These are phyloP conservation scores for Fusarium zealandicum DNA, from an alignment of 2,329 filamentous ascomycete species.

Conservation along the genomic window DNA sequence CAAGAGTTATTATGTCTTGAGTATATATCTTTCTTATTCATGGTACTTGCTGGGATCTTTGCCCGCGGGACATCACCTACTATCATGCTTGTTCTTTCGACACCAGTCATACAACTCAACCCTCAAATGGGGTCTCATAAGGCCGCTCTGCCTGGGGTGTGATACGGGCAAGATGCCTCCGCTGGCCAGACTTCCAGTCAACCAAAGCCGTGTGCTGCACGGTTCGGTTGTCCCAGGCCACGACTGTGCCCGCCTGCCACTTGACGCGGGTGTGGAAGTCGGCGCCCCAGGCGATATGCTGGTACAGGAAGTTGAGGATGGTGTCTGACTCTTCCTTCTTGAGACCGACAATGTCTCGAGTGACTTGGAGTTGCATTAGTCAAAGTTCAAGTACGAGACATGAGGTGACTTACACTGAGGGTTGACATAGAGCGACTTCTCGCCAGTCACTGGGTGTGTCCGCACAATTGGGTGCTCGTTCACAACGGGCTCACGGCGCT, in stretches of 20 bases:
- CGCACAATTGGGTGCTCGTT: slow-evolving; percentile 80
- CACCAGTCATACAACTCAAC: slow-evolving; percentile 5
- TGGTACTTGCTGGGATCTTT: slow-evolving; percentile 13
- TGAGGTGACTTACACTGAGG: slow-evolving; percentile 71
- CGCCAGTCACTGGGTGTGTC: slow-evolving; percentile 82
- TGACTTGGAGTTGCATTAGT: slow-evolving; percentile 62
- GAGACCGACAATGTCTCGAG: slow-evolving; percentile 78
- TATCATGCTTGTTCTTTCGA: not conserved
- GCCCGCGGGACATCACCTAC: slow-evolving; percentile 1
- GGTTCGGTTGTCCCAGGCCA: slow-evolving; percentile 86
- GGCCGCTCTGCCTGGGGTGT: slow-evolving; percentile 83
- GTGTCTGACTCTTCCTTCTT: slow-evolving; percentile 88
- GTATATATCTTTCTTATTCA: not conserved
- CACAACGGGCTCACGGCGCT: slow-evolving; percentile 76
- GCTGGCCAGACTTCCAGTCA: slow-evolving; percentile 81
- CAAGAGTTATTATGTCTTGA: too few species aligned
- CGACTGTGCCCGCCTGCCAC: slow-evolving; percentile 81
- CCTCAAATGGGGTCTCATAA: slow-evolving; percentile 67
- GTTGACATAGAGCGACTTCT: slow-evolving; percentile 86
- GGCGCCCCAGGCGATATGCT: slow-evolving; percentile 60
- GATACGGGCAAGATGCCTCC: slow-evolving; percentile 81
- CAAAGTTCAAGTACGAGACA: not conserved
- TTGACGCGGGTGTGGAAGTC: slow-evolving; percentile 77
- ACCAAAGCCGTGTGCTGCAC: slow-evolving; percentile 80
- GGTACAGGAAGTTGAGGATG: slow-evolving; percentile 74